A percentile compares a stretch with the other conserved stretches of the same genome.
phyloP scores from a whole-genome alignment of 148 eudicot genomes.

The Camellia granthamiana region DNA sequence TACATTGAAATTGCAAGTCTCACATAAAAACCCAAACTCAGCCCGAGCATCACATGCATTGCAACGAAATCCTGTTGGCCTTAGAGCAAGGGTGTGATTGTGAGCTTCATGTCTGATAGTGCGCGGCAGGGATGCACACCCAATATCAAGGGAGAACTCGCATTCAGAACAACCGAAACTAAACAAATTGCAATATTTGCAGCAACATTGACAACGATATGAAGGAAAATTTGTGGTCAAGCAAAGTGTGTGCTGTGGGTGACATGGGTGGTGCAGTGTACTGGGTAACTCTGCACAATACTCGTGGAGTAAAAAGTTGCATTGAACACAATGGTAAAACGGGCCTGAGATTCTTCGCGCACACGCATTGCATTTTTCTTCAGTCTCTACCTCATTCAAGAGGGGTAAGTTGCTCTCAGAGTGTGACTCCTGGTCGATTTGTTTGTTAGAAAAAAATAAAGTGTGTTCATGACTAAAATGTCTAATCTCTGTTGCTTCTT shows the following conservation, averaged over 20 bases:
- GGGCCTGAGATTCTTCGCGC: neutral
- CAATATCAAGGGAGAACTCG: neutral
- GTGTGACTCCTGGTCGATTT: neutral
- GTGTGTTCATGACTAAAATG: neutral
- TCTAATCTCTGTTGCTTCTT: neutral
- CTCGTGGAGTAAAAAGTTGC: neutral
- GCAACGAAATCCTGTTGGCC: neutral
- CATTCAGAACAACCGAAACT: neutral
- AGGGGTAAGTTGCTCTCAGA: neutral
- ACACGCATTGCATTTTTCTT: neutral
- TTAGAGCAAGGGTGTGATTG: neutral
- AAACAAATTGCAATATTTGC: neutral
- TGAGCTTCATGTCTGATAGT: slow-evolving; percentile 1
- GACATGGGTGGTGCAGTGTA: neutral
- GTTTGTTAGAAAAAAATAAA: neutral
- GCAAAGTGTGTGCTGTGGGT: neutral
- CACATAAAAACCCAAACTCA: neutral
- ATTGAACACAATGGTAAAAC: neutral
- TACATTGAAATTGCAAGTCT: neutral
- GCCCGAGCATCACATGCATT: neutral
- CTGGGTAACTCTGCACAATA: neutral
- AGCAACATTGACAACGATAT: neutral
- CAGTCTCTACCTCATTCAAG: neutral
- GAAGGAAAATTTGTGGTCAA: neutral
- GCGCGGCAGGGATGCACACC: neutral